phyloP scores from a whole-genome alignment of 257 asterid species.

The Ophiorrhiza pumila region DNA sequence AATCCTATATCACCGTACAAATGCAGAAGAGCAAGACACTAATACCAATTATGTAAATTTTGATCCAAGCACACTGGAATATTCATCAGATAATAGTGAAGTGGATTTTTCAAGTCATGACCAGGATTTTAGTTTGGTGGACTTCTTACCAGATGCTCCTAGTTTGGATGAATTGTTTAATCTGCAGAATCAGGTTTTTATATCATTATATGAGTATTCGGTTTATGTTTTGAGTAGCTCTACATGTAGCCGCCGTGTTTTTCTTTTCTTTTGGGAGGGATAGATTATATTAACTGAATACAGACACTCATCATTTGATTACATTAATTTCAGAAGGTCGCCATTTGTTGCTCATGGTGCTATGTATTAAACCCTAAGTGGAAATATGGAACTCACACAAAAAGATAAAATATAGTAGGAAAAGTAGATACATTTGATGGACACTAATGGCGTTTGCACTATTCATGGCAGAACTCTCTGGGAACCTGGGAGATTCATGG shows the following conservation, averaged over 20 bases:
- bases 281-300: not conserved
- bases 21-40: conserved; percentile 43
- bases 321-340: not conserved
- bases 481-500: conserved; percentile 48
- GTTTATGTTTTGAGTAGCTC: conserved; percentile 2
- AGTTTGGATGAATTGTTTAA: conserved; percentile 55
- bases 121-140: conserved; percentile 33
- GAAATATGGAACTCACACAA: not conserved
- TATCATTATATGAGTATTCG: conserved; percentile 11
- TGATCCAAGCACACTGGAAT: conserved; percentile 41
- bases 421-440: not conserved
- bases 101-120: conserved; percentile 59
- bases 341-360: not conserved
- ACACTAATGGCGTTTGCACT: conserved; percentile 18
- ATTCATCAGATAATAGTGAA: conserved; percentile 79
- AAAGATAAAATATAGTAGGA: not conserved
- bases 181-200: conserved; percentile 61
- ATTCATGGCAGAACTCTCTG: conserved; percentile 46
- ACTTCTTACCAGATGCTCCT: conserved; percentile 39
- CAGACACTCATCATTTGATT: not conserved
- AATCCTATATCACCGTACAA: conserved; percentile 31
- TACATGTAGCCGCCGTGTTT: not conserved
- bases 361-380: not conserved
- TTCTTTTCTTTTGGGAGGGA: not conserved
- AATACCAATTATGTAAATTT: conserved; percentile 36